Evolutionary conservation across 768 basidiomycete genomes (phyloP).

Genomic region (Leccinum sublutescens): DNA sequence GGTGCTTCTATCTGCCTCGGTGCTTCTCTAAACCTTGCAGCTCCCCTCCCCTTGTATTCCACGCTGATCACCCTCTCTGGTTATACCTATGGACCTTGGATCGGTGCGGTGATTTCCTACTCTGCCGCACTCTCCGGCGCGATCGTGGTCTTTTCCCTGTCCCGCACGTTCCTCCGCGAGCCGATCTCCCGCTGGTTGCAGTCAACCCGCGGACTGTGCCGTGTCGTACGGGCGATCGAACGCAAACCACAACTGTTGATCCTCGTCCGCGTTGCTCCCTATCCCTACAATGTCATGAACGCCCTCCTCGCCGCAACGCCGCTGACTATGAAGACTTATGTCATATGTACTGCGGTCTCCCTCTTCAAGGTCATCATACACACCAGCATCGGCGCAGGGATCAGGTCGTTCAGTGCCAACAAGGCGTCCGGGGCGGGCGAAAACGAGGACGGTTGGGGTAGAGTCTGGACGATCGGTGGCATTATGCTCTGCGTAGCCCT

Average conservation of each 20-base stretch:
- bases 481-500: conserved; percentile 70
- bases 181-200: conserved; percentile 71
- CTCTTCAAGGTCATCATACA: conserved; percentile 90
- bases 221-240: conserved; percentile 85
- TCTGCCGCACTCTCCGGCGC: conserved; percentile 83
- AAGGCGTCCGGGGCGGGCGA: conserved; percentile 40
- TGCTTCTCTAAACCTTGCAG: conserved; percentile 37
- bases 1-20: conserved; percentile 8
- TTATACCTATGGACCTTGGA: conserved; percentile 84
- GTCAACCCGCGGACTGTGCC: conserved; percentile 66
- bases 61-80: conserved; percentile 91
- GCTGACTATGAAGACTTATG: conserved; percentile 76
- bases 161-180: conserved; percentile 70
- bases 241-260: conserved; percentile 84
- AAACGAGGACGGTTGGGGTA: conserved; percentile 46
- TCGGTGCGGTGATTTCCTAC: conserved; percentile 85
- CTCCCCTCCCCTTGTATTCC: conserved; percentile 89
- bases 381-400: conserved; percentile 82
- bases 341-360: conserved; percentile 75
- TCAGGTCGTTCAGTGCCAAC: conserved; percentile 69
- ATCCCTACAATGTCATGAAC: conserved; percentile 95
- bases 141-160: conserved; percentile 76
- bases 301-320: conserved; percentile 85
- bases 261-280: conserved; percentile 89
- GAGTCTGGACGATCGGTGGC: conserved; percentile 65